These are phyloP conservation scores for Solanum pennellii DNA, from an alignment of 257 asterid species.

Conservation along the genomic window DNA sequence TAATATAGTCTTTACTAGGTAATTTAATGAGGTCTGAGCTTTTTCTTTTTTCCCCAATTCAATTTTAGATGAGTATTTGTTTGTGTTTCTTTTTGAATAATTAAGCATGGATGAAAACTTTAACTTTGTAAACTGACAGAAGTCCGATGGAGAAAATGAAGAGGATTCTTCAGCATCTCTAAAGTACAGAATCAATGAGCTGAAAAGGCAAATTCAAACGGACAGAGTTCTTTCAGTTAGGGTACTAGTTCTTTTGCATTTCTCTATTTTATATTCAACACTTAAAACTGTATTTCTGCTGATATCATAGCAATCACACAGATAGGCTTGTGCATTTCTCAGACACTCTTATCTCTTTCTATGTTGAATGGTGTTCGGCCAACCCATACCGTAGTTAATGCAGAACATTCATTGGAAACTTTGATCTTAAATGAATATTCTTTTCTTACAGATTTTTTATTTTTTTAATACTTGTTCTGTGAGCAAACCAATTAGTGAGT, in stretches of 20 bases:
- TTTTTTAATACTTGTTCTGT: not conserved
- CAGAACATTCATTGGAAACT: not conserved
- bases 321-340: not conserved
- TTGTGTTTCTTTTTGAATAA: not conserved
- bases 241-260: constrained; percentile 23
- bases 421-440: not conserved
- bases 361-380: not conserved
- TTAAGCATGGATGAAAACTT: not conserved
- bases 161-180: constrained; percentile 27
- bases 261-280: not conserved
- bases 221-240: constrained; percentile 44
- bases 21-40: not conserved
- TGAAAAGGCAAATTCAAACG: constrained; percentile 51
- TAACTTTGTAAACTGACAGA: constrained; percentile 20
- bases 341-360: not conserved
- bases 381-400: not conserved
- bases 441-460: not conserved
- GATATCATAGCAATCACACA: not conserved
- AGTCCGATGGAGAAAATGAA: constrained; percentile 26
- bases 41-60: not conserved
- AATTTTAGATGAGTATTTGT: not conserved
- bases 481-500: not conserved
- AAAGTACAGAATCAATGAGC: constrained; percentile 30
- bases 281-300: not conserved
- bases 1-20: not conserved